phyloP scores from a whole-genome alignment of 2,329 filamentous ascomycete genomes.

The Aureobasidium melanogenum region DNA sequence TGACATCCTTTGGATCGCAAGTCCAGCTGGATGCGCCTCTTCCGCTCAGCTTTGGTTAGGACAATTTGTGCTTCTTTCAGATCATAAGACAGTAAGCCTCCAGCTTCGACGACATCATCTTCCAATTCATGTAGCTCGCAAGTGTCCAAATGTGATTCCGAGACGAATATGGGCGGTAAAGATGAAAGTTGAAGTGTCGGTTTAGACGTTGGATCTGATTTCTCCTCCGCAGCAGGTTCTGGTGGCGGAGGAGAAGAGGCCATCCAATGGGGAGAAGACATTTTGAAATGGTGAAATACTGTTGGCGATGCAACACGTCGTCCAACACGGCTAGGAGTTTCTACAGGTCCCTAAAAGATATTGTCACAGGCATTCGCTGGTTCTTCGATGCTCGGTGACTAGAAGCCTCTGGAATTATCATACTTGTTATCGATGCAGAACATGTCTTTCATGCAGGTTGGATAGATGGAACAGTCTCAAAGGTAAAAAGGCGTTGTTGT shows the following conservation, averaged over 20 bases:
- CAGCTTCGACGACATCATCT: conserved; percentile 47
- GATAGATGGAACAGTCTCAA: not conserved
- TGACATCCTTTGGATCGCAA: conserved; percentile 57
- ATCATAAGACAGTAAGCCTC: conserved; percentile 59
- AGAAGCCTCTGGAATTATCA: not conserved
- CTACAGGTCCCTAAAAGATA: not conserved
- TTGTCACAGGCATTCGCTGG: not conserved
- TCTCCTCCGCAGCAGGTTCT: not conserved
- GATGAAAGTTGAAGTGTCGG: conserved; percentile 30
- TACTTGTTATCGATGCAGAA: not conserved
- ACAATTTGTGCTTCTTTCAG: conserved; percentile 63
- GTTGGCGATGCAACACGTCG: not conserved
- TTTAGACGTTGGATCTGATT: not conserved
- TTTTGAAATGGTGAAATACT: not conserved
- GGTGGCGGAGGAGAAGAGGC: conserved; percentile 1
- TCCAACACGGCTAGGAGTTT: not conserved
- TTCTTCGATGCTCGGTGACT: not conserved
- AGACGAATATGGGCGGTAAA: conserved; percentile 61
- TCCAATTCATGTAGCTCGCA: conserved; percentile 57
- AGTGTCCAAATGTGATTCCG: conserved; percentile 58
- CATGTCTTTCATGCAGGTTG: not conserved
- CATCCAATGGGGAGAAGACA: conserved; percentile 1
- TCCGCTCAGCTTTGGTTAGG: conserved; percentile 62
- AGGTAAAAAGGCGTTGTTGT: not conserved
- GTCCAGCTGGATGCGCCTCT: conserved; percentile 67